phyloP scores from a whole-genome alignment of 805 yeast genomes.

The Kluyveromyces wickerhamii region DNA sequence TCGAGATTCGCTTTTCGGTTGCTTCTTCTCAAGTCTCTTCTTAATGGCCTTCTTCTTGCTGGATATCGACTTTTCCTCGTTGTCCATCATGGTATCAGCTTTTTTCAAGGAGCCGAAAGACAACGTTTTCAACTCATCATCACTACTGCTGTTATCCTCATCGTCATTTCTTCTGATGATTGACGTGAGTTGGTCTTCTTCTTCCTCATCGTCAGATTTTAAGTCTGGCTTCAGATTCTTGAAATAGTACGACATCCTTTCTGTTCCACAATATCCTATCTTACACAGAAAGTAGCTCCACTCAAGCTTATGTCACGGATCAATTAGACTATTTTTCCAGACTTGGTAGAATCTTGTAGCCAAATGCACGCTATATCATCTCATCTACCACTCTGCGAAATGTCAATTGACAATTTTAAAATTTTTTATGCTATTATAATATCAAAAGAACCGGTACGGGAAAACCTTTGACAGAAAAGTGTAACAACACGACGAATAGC shows the following conservation, averaged over 20 bases:
- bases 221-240: slow-evolving; percentile 24
- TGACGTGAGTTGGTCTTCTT: slow-evolving; percentile 31
- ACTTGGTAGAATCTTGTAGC: no score
- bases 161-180: slow-evolving; percentile 39
- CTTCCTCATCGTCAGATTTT: slow-evolving; percentile 28
- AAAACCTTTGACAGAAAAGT: no score
- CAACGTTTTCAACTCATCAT: slow-evolving; percentile 43
- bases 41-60: slow-evolving; percentile 5
- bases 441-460: no score
- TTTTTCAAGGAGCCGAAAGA: slow-evolving; percentile 58
- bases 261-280: no score
- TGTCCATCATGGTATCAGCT: slow-evolving; percentile 41
- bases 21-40: slow-evolving; percentile 4
- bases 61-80: slow-evolving; percentile 22
- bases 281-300: no score
- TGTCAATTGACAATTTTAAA: no score
- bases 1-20: slow-evolving; percentile 6
- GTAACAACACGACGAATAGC: no score
- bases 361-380: no score
- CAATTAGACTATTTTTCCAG: no score
- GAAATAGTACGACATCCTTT: slow-evolving; percentile 30
- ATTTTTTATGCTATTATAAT: no score
- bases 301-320: no score
- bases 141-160: slow-evolving; percentile 22
- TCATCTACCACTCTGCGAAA: no score